Percentiles rank a stretch among this genome's conserved stretches.
phyloP scores from a whole-genome alignment of 1,284 basidiomycete genomes.

The Polyporus tsugae region DNA sequence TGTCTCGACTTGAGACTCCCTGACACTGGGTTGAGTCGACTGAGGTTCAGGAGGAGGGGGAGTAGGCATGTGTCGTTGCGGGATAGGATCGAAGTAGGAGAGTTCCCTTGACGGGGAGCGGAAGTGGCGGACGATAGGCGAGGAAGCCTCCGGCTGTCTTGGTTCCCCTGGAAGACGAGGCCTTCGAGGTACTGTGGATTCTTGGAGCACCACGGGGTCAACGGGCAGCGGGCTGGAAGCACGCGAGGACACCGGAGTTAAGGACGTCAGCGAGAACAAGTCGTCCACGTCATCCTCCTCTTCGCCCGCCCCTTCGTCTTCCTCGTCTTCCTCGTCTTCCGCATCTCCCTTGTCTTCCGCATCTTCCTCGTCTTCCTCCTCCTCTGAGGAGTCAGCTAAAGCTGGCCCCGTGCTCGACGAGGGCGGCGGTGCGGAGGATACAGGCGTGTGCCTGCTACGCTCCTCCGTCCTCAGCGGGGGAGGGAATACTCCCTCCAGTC shows the following conservation, averaged over 20 bases:
- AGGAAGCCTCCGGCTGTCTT: neutral
- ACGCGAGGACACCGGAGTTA: slow-evolving; percentile 9
- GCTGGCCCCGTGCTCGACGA: neutral
- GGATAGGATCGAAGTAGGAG: slow-evolving; percentile 2
- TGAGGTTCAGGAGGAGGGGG: neutral
- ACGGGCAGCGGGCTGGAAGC: slow-evolving; percentile 11
- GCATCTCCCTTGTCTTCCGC: neutral
- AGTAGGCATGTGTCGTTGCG: neutral
- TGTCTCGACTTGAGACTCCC: neutral
- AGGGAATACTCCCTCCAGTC: neutral
- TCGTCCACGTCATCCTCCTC: slow-evolving; percentile 3
- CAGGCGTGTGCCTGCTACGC: neutral
- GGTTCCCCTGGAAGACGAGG: neutral
- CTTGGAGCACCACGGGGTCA: neutral
- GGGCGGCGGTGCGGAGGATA: neutral
- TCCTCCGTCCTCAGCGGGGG: neutral
- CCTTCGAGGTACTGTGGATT: neutral
- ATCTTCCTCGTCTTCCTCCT: neutral
- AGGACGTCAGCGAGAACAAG: slow-evolving; percentile 10
- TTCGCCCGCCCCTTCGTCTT: neutral
- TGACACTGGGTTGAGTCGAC: neutral
- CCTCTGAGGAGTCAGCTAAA: neutral
- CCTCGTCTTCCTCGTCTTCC: neutral
- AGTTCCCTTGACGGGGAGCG: slow-evolving; percentile 12
- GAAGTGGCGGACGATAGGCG: neutral